These are phyloP conservation scores for Ustilago cynodontis DNA, from an alignment of 1,284 basidiomycete genomes.

Conservation along the genomic window DNA sequence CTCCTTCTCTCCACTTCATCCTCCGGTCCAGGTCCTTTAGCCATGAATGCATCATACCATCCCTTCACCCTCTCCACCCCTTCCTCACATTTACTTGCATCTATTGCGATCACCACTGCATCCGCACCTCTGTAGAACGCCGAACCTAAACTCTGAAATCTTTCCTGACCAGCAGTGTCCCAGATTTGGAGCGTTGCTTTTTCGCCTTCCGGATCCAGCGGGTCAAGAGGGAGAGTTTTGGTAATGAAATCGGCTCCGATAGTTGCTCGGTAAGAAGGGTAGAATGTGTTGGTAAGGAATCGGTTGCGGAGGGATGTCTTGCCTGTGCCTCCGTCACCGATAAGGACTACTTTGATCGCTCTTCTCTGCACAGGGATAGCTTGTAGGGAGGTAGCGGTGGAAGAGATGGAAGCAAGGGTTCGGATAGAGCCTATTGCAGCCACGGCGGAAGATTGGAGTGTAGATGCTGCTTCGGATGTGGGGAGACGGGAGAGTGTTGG, in stretches of 20 bases:
- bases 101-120: slow-evolving; percentile 59
- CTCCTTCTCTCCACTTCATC: slow-evolving; percentile 38
- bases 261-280: slow-evolving; percentile 54
- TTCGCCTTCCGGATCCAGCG: slow-evolving; percentile 24
- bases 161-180: slow-evolving; percentile 65
- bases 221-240: slow-evolving; percentile 40
- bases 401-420: slow-evolving; percentile 26
- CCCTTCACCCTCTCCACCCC: slow-evolving; percentile 20
- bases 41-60: slow-evolving; percentile 60
- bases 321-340: slow-evolving; percentile 57
- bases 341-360: slow-evolving; percentile 62
- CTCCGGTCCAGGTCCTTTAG: slow-evolving; percentile 45
- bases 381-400: slow-evolving; percentile 28
- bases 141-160: slow-evolving; percentile 63
- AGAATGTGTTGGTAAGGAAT: slow-evolving; percentile 51
- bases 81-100: slow-evolving; percentile 27
- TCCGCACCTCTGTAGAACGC: slow-evolving; percentile 66
- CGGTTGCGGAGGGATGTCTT: slow-evolving; percentile 59
- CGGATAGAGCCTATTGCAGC: slow-evolving; percentile 31
- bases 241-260: slow-evolving; percentile 66
- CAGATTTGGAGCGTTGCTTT: slow-evolving; percentile 53
- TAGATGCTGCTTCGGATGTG: slow-evolving; percentile 12
- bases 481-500: slow-evolving; percentile 18
- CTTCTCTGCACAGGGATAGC: slow-evolving; percentile 31
- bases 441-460: slow-evolving; percentile 28